A percentile compares a stretch with the other conserved stretches of the same genome.
phyloP scores from a whole-genome alignment of 371 early-diverging fungal genomes.

The Mucor piriformis region DNA sequence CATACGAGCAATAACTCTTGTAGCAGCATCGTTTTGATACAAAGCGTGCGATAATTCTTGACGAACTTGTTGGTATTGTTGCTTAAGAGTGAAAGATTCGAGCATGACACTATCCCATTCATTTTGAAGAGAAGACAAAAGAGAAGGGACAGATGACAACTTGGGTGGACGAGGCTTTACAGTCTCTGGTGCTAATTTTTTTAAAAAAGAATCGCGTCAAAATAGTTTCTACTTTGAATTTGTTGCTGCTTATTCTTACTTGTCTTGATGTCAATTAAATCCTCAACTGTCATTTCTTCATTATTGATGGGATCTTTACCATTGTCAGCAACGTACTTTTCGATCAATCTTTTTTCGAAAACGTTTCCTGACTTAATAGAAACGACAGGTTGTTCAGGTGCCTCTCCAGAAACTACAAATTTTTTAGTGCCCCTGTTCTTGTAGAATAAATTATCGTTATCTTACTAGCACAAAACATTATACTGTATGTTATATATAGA shows the following conservation, averaged over 20 bases:
- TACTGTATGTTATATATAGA: neutral
- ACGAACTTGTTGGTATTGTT: constrained; percentile 88
- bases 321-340: constrained; percentile 84
- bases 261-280: constrained; percentile 76
- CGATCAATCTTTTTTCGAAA: constrained; percentile 85
- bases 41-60: constrained; percentile 91
- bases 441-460: neutral
- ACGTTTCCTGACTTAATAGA: constrained; percentile 82
- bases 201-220: constrained; percentile 5
- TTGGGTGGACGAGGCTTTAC: constrained; percentile 90
- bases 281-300: constrained; percentile 74
- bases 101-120: constrained; percentile 96
- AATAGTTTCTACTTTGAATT: neutral
- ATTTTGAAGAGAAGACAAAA: constrained; percentile 88
- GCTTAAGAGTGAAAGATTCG: constrained; percentile 88
- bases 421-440: neutral
- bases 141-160: constrained; percentile 88
- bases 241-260: constrained; percentile 41
- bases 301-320: constrained; percentile 85
- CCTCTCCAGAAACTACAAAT: constrained; percentile 89
- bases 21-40: constrained; percentile 95
- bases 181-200: constrained; percentile 59
- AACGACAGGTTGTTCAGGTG: constrained; percentile 86
- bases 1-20: constrained; percentile 91
- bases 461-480: constrained; percentile 5